Conservation (phyloP, 2,329 filamentous ascomycete genomes). For the Xylariaceae sp. region DNA sequence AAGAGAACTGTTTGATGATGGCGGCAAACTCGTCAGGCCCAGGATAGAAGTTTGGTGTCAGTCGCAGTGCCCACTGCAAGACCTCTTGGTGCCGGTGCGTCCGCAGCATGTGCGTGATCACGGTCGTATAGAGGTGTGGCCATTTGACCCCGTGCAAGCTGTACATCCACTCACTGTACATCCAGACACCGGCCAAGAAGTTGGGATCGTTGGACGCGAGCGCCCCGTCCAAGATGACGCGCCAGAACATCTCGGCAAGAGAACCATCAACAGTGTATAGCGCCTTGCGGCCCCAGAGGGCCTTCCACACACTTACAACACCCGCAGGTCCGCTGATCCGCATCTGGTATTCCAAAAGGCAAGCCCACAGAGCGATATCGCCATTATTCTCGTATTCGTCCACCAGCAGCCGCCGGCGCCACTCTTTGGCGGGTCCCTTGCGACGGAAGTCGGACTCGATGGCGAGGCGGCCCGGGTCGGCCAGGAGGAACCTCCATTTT, state of each 20-base stretch:
- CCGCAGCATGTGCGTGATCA: slow-evolving; percentile 39
- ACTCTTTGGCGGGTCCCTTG: slow-evolving; percentile 21
- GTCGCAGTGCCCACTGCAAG: slow-evolving; percentile 43
- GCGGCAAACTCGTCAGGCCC: slow-evolving; percentile 36
- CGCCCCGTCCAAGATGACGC: slow-evolving; percentile 30
- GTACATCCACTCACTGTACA: slow-evolving; percentile 40
- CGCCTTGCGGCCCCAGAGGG: slow-evolving; percentile 30
- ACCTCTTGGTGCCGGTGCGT: slow-evolving; percentile 35
- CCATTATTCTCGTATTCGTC: slow-evolving; percentile 24
- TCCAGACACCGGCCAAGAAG: slow-evolving; percentile 32
- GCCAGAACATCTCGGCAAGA: slow-evolving; percentile 27
- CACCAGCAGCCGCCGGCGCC: slow-evolving; percentile 21
- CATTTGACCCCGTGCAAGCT: slow-evolving; percentile 36
- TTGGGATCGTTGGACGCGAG: slow-evolving; percentile 26
- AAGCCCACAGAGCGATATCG: slow-evolving; percentile 29
- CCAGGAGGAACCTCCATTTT: slow-evolving; percentile 25
- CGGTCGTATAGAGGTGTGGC: slow-evolving; percentile 46
- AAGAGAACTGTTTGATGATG: slow-evolving; percentile 37
- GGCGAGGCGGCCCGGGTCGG: slow-evolving; percentile 23
- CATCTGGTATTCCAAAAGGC: slow-evolving; percentile 28
- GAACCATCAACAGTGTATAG: slow-evolving; percentile 24
- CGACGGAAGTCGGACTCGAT: slow-evolving; percentile 30
- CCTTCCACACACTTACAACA: slow-evolving; percentile 26
- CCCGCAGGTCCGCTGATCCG: slow-evolving; percentile 27
- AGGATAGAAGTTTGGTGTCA: slow-evolving; percentile 40